Base-by-base conservation (phyloP, 345 rosid genomes). In the Eucalyptus decipiens region DNA sequence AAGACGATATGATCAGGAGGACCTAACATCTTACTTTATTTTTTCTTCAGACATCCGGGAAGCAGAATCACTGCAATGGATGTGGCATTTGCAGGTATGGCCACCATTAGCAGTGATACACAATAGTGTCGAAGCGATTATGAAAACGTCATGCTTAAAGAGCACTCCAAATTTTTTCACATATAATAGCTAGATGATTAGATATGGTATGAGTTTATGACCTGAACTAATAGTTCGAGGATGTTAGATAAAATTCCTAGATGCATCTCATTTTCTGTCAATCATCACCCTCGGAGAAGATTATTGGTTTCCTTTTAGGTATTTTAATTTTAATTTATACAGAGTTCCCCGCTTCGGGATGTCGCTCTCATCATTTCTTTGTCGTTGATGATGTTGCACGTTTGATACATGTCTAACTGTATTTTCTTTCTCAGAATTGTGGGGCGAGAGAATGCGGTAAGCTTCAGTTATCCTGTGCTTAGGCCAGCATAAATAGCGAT, bases 81-180 rank as follows among this genome's bases (percentile, higher is more conserved):
- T 96, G 98, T 91, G 98, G 97, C 88, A 97, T 97, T 69, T 96
- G 99, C 97, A 96, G 98, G 99, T 97, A 92, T 90, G 40, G 28
- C 45, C 3, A 17, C 18, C 8, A 14, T 50, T 60, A 3, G 16
- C 50, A 50, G 5, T 34, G 32, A 43, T 87, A 28, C 2, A 7
- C 43, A 60, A 4, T 45, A 28, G 58, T 17, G 14, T 24, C 28
- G 6, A 32, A 21, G 18, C 17, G 11, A 43, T 50, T 86, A 86
- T 0, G 1, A 60, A 60, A n/a, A 60, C 15, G 0, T 26, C n/a
- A 4, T 54, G 28, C 1, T 21, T 54, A 1, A 58, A 58, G 16
- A 26, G n/a, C 0, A 58, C n/a, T 0, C 4, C 13, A 11, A 58
- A 5, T 0, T 5, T 11, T 26, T 58, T 26, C 67, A 11, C n/a